Base-by-base conservation (phyloP, 148 eudicot genomes). In the Camellia granthamiana region DNA sequence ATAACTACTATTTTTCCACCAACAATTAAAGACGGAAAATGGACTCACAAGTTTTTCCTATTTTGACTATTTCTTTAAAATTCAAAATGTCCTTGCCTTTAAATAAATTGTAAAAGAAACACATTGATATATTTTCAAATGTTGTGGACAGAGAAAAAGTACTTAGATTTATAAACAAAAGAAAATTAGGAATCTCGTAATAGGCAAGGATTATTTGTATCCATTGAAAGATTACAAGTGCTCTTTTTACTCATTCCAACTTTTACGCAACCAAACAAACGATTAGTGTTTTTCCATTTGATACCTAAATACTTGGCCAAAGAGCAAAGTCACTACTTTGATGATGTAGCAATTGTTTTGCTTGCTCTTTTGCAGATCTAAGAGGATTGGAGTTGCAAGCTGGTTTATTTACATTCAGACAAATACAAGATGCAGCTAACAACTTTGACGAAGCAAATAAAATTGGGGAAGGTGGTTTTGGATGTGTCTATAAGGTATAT, bases 401-500 rank as follows among this genome's bases (percentile, higher is more conserved):
- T 77, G 94, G 97, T 23, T 74, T 85, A 60, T 92, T 92, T 74
- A 90, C 90, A 11, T 86, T 56, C 38, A 85, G 81, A 80, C 93
- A 92, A 80, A 80, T 92, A n/a, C 84, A 83, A 89, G 91, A 90
- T 70, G 97, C 97, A 67, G 90, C 97, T 18, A 75, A 87, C 79
- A 81, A 87, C 77, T 92, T 92, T 51, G 84, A 83, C 80, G 54
- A 81, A 72, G 87, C 72, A 46, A 85, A 89, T 80, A 90, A 87
- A 75, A 83, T 92, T 77, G 96, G 93, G 54, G 88, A 85, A 78
- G 93, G 96, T 67, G 96, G 96, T 72, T 92, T 89, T 83, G 93
- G 93, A 58, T 79, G 90, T 81, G 96, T 90, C 56, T 92, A 86
- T 86, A 88, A 90, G 93, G 96, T 90, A 83, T 11, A 77, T 65